These are phyloP conservation scores for Pseudogymnoascus sp. DNA, from an alignment of 2,329 filamentous ascomycete species.

Conservation along the genomic window DNA sequence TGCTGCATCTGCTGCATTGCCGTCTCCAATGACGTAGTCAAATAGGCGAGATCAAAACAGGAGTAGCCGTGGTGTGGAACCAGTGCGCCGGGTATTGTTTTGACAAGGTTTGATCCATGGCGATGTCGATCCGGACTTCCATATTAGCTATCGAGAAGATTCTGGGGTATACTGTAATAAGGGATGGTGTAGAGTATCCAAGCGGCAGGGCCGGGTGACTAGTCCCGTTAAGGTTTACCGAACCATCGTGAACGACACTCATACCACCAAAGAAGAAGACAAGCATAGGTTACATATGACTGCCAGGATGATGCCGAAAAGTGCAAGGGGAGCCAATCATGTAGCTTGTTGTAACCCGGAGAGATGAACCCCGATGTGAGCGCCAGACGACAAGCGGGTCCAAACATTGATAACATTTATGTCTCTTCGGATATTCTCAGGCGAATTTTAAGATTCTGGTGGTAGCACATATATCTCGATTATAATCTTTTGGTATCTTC, in stretches of 20 bases:
- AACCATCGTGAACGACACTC: not conserved
- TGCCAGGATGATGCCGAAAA: not conserved
- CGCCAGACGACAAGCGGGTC: not conserved
- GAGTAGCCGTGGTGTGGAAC: not conserved
- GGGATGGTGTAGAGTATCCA: not conserved
- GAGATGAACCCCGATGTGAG: not conserved
- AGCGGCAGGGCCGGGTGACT: not conserved
- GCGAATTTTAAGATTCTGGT: not conserved
- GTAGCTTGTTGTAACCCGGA: not conserved
- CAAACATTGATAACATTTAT: not conserved
- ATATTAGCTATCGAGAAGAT: not conserved
- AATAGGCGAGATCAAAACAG: constrained; percentile 3
- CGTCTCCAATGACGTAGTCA: not conserved
- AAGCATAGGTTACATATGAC: not conserved
- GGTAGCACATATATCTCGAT: not conserved
- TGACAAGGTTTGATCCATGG: not conserved
- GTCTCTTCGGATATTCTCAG: not conserved
- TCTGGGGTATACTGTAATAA: not conserved
- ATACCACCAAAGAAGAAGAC: not conserved
- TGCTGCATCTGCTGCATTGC: not conserved
- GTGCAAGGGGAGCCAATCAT: not conserved
- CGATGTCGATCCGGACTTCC: not conserved
- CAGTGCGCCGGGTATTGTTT: not conserved
- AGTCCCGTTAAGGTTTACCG: not conserved
- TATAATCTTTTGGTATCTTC: not conserved